These are phyloP conservation scores for Nitzschia sp. DNA, from an alignment of 108 stramenopile species.

Conservation along the genomic window DNA sequence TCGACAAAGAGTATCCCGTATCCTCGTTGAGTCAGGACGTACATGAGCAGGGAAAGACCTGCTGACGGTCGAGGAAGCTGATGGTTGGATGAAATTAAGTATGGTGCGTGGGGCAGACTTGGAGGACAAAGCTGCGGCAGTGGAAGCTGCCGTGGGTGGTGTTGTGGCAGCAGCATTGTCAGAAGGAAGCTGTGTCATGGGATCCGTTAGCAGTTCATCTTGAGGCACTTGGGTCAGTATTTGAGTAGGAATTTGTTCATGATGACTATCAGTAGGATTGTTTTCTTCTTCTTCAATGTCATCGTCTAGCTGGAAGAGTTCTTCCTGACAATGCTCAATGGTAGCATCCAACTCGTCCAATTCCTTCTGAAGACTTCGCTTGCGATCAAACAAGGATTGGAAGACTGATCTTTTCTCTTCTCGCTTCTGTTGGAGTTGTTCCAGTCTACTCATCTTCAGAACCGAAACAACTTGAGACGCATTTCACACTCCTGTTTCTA, in stretches of 20 bases:
- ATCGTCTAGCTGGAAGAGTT: slow-evolving; percentile 58
- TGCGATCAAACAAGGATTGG: slow-evolving; percentile 30
- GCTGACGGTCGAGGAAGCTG: not conserved
- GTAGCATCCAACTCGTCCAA: slow-evolving; percentile 41
- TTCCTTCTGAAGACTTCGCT: slow-evolving; percentile 28
- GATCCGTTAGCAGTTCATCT: slow-evolving; percentile 25
- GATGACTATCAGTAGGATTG: not conserved
- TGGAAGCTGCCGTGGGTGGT: not conserved
- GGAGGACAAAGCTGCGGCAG: not conserved
- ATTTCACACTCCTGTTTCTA: no score
- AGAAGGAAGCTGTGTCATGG: slow-evolving; percentile 1
- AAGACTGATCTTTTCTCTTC: slow-evolving; percentile 27
- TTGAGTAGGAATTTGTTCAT: slow-evolving; percentile 35
- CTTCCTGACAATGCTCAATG: slow-evolving; percentile 44
- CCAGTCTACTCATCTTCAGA: not conserved
- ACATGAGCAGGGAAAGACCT: not conserved
- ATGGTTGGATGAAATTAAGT: not conserved
- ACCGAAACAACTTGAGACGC: not conserved
- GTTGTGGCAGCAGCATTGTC: slow-evolving; percentile 6
- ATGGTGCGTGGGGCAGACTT: slow-evolving; percentile 1
- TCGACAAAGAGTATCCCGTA: slow-evolving; percentile 25
- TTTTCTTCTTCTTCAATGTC: slow-evolving; percentile 59
- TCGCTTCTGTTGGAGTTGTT: slow-evolving; percentile 9
- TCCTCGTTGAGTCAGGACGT: slow-evolving; percentile 7
- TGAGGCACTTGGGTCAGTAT: slow-evolving; percentile 22